These are phyloP conservation scores for Cynara cardunculus DNA, from an alignment of 129 eudicot genomes.

Conservation along the genomic window DNA sequence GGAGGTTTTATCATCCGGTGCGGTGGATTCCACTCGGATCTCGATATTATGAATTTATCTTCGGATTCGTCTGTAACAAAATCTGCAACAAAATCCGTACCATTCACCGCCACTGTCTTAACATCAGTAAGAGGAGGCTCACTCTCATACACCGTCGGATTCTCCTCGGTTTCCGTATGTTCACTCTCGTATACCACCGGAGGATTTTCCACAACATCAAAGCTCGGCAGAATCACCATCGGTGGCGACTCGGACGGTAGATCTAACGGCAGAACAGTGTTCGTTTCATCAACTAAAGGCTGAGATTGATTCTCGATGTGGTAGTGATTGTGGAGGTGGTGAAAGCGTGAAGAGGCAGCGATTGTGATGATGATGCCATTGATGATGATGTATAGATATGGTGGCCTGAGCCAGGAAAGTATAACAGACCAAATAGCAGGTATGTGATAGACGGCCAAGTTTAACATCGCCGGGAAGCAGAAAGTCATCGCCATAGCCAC, in stretches of 20 bases:
- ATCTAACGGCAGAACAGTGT: conserved; percentile 25
- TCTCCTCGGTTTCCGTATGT: not conserved
- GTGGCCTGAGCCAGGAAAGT: conserved; percentile 60
- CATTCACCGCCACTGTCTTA: conserved; percentile 33
- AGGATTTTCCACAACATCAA: conserved; percentile 1
- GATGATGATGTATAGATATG: conserved; percentile 69
- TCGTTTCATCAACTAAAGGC: conserved; percentile 17
- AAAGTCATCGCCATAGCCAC: conserved; percentile 37
- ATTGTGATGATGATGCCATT: conserved; percentile 78
- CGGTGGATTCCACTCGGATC: conserved; percentile 30
- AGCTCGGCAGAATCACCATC: conserved; percentile 11
- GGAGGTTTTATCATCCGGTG: conserved; percentile 8
- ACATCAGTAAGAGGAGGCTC: conserved; percentile 27
- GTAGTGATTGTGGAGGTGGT: conserved; percentile 28
- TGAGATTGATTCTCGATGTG: conserved; percentile 11
- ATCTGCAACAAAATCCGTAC: not conserved
- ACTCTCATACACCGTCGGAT: not conserved
- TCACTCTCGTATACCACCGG: conserved; percentile 16
- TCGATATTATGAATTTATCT: conserved; percentile 24
- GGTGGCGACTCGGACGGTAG: conserved; percentile 16
- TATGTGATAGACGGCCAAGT: conserved; percentile 30
- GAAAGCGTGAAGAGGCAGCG: conserved; percentile 59
- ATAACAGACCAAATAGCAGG: conserved; percentile 45
- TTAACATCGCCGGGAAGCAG: conserved; percentile 30
- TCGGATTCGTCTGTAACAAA: not conserved